Evolutionary conservation across 148 eudicot genomes (phyloP), one percentile per base, ranked within the genome.

Genomic region (Vaccinium macrocarpon): DNA sequence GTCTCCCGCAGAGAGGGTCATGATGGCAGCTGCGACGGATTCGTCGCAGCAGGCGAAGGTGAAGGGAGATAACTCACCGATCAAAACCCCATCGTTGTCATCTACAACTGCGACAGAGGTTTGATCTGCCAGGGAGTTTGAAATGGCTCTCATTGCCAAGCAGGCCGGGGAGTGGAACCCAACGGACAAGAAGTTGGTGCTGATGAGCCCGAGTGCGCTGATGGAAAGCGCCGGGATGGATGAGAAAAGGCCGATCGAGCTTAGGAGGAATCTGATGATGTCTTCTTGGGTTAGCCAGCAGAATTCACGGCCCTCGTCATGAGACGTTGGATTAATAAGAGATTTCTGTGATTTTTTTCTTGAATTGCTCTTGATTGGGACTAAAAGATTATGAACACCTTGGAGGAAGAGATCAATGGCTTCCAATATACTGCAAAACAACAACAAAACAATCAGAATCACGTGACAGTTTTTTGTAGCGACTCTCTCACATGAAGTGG

Each of bases 271-370:
- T 23, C 91, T 82, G 59, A 96, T 85, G 19, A 96, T 87, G 81
- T 96, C 99, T 78, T 94, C 98, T 55, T 88, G 94, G 5, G 98
- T 94, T 52, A 96, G 78, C 97, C 98, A 94, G 79, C 98, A 96
- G 84, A 85, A 94, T 82, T 93, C 94, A 0, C 79, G 88, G 35
- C 93, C n/a, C n/a, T n/a, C 92, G 50, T 86, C 82, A 83, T 91
- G 94, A 78, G 72, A 8, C 14, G 90, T 89, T 1, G 87, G 61
- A 23, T 75, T 56, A 49, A 13, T 78, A 12, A 81, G 35, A 10
- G 88, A 74, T 81, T 83, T 86, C 21, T 57, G 83, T 13, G 59
- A 87, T 56, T 88, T 90, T 85, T 88, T 90, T 84, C 81, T 91
- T 18, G 91, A 84, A 49, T 73, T 56, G 38, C 56, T 87, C 82